Evolutionary conservation across 2,329 filamentous ascomycete genomes (phyloP).

Genomic region (Clarireedia hainanense): DNA sequence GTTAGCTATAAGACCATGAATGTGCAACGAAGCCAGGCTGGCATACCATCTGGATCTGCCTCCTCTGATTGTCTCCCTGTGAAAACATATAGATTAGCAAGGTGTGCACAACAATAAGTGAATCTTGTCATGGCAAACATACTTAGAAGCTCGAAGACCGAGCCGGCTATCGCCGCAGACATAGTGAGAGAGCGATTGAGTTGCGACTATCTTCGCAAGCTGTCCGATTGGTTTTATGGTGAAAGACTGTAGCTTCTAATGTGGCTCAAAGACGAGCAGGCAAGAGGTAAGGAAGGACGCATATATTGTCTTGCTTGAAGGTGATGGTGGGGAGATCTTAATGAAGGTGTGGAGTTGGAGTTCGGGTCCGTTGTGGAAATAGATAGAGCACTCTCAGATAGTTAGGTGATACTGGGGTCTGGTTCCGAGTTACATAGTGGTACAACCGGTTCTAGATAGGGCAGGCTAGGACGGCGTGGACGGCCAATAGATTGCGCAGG

Average conservation of each 20-base stretch:
- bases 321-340: neutral
- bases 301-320: conserved; percentile 23
- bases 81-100: conserved; percentile 15
- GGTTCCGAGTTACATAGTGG: neutral
- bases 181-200: conserved; percentile 13
- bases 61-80: conserved; percentile 27
- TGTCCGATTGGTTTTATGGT: neutral
- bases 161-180: conserved; percentile 23
- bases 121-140: conserved; percentile 13
- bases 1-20: conserved; percentile 17
- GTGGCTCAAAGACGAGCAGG: conserved; percentile 29
- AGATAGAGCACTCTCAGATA: no score
- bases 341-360: neutral
- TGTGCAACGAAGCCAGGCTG: neutral
- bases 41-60: conserved; percentile 24
- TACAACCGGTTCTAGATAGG: no score
- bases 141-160: conserved; percentile 30
- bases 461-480: no score
- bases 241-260: conserved; percentile 1
- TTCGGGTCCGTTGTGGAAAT: neutral
- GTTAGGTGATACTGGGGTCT: neutral
- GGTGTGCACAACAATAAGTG: neutral
- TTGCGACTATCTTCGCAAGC: neutral
- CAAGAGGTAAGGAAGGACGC: conserved; percentile 21
- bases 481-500: no score